Percentiles rank a stretch among this genome's conserved stretches.
These are phyloP conservation scores for Rhodotorula toruloides DNA, from an alignment of 768 basidiomycete genomes.

Conservation along the genomic window DNA sequence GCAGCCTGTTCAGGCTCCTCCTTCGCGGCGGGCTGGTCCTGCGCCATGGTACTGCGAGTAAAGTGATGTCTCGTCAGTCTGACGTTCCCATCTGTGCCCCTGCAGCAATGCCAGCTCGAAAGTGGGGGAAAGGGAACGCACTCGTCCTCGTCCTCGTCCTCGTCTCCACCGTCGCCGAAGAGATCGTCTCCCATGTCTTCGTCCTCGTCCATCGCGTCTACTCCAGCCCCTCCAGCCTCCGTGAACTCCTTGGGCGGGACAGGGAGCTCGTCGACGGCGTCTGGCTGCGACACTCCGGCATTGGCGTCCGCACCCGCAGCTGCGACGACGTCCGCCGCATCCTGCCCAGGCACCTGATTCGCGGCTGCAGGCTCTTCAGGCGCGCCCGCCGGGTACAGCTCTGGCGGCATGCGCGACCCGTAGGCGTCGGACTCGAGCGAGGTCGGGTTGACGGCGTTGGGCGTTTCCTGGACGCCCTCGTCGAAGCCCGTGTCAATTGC, in stretches of 20 bases:
- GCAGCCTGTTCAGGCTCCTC: not conserved
- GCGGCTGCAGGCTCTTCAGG: conserved; percentile 6
- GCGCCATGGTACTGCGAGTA: not conserved
- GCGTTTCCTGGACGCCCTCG: not conserved
- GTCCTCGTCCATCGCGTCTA: conserved; percentile 6
- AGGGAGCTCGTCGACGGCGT: not conserved
- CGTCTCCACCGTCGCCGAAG: conserved; percentile 24
- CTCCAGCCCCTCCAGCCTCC: not conserved
- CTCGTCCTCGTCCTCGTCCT: conserved; percentile 34
- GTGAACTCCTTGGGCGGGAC: not conserved
- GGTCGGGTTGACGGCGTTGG: conserved; percentile 19
- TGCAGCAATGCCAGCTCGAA: not conserved
- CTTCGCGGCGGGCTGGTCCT: not conserved
- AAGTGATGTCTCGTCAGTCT: too few relatives aligned
- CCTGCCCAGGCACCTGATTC: conserved; percentile 24
- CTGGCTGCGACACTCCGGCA: not conserved
- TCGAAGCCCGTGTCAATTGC: conserved; percentile 12
- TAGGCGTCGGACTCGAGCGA: not conserved
- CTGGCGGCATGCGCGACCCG: conserved; percentile 10
- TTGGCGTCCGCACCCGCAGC: not conserved
- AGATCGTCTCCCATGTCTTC: conserved; percentile 26
- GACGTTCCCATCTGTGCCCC: not conserved
- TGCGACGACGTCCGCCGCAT: not conserved
- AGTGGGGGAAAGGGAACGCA: not conserved
- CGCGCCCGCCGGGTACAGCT: conserved; percentile 19